Conservation (phyloP, 1,284 basidiomycete genomes). For the Puccinia triticina region DNA sequence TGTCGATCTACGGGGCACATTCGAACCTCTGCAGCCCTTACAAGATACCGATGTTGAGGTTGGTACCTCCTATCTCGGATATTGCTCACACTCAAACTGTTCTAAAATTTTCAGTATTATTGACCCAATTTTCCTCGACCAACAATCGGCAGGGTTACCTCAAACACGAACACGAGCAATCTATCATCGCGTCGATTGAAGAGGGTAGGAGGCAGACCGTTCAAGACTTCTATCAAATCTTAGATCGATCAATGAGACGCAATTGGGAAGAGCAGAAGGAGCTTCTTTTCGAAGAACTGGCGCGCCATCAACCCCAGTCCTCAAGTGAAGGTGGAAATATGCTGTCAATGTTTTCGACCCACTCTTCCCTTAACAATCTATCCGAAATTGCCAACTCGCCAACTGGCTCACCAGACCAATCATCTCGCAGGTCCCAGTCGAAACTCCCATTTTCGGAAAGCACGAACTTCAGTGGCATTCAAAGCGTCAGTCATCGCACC, state of each 20-base stretch:
- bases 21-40: constrained; percentile 82
- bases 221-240: constrained; percentile 77
- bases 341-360: constrained; percentile 50
- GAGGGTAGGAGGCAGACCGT: constrained; percentile 78
- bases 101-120: not conserved
- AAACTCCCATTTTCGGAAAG: constrained; percentile 45
- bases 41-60: constrained; percentile 82
- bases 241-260: constrained; percentile 73
- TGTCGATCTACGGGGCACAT: constrained; percentile 79
- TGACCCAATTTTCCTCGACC: not conserved
- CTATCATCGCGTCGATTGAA: constrained; percentile 88
- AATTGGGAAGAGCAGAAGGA: constrained; percentile 91
- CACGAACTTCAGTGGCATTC: constrained; percentile 42
- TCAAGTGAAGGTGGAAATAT: constrained; percentile 6
- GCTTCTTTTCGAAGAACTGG: constrained; percentile 85
- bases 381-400: constrained; percentile 31
- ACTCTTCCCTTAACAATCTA: constrained; percentile 45
- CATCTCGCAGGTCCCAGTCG: constrained; percentile 50
- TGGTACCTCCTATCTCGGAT: not conserved
- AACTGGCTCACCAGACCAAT: constrained; percentile 43
- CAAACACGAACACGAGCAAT: constrained; percentile 88
- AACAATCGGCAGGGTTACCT: constrained; percentile 68
- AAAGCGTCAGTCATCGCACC: constrained; percentile 51
- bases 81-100: not conserved
- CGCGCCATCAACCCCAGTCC: constrained; percentile 64